Evolutionary conservation across 345 rosid species (phyloP).

Genomic region (Lagerstroemia speciosa): DNA sequence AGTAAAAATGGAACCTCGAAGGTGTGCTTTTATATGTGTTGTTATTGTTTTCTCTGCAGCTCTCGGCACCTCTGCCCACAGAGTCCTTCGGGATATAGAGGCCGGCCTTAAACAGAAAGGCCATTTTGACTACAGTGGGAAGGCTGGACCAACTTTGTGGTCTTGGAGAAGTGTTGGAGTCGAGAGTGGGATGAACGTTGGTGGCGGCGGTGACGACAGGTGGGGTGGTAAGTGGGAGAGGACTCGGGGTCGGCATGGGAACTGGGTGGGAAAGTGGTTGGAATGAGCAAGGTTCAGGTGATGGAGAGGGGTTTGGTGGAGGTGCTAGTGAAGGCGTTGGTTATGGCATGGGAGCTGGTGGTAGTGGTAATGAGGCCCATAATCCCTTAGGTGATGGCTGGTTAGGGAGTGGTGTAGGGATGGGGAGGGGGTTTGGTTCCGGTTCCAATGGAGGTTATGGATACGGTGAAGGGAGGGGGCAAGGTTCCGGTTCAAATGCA

Average conservation of each 20-base stretch:
- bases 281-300: no score
- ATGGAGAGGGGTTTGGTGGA: no score
- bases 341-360: neutral
- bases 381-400: neutral
- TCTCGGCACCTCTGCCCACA: constrained; percentile 29
- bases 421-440: neutral
- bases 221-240: constrained; percentile 1
- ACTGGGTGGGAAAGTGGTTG: neutral
- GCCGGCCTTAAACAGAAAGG: constrained; percentile 1
- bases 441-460: constrained; percentile 12
- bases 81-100: constrained; percentile 27
- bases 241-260: neutral
- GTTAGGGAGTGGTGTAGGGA: neutral
- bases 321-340: no score
- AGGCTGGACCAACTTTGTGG: neutral
- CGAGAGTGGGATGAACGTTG: neutral
- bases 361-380: neutral
- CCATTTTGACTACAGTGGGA: neutral
- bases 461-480: constrained; percentile 11
- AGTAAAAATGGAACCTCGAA: constrained; percentile 25
- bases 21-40: constrained; percentile 21
- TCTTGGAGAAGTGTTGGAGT: constrained; percentile 2
- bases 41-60: constrained; percentile 28
- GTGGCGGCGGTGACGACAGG: no score
- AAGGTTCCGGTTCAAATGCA: constrained; percentile 11